Conservation (phyloP, 805 yeast species). For the Candida ortonii region DNA sequence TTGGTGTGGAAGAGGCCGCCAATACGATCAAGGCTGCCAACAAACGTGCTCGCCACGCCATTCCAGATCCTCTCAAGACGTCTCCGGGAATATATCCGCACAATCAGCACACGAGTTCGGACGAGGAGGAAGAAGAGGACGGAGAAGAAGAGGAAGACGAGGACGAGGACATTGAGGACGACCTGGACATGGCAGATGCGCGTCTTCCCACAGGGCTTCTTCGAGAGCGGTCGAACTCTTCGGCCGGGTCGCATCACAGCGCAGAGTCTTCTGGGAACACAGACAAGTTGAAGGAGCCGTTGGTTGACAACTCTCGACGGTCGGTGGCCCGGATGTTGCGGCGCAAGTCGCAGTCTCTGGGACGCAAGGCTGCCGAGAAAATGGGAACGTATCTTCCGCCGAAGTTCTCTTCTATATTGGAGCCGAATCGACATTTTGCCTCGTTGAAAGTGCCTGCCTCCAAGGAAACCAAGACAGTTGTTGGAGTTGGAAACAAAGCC, state of each 20-base stretch:
- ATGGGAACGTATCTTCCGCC: constrained; percentile 89
- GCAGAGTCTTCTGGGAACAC: constrained; percentile 18
- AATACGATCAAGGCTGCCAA: constrained; percentile 28
- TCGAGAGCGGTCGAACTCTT: constrained; percentile 24
- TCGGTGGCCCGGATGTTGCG: constrained; percentile 75
- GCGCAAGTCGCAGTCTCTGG: constrained; percentile 73
- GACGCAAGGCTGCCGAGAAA: constrained; percentile 79
- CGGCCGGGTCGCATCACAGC: constrained; percentile 29
- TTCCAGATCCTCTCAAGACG: constrained; percentile 20
- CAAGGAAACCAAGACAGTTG: constrained; percentile 44
- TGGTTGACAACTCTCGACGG: constrained; percentile 66
- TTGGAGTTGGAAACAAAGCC: constrained; percentile 42
- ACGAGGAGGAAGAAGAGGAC: constrained; percentile 37
- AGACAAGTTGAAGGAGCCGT: constrained; percentile 47
- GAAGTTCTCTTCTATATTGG: constrained; percentile 79
- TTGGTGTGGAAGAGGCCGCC: constrained; percentile 48
- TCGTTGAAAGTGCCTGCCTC: constrained; percentile 50
- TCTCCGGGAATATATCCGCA: constrained; percentile 23
- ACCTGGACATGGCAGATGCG: constrained; percentile 14
- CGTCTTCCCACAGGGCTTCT: constrained; percentile 15
- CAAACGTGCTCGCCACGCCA: constrained; percentile 12
- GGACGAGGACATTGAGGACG: constrained; percentile 20
- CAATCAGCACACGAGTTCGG: constrained; percentile 26
- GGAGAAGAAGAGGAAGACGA: constrained; percentile 28
- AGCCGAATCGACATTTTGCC: constrained; percentile 93